Evolutionary conservation across 139 green algal genomes (phyloP).

Genomic region (Spirogloea muscicola): DNA sequence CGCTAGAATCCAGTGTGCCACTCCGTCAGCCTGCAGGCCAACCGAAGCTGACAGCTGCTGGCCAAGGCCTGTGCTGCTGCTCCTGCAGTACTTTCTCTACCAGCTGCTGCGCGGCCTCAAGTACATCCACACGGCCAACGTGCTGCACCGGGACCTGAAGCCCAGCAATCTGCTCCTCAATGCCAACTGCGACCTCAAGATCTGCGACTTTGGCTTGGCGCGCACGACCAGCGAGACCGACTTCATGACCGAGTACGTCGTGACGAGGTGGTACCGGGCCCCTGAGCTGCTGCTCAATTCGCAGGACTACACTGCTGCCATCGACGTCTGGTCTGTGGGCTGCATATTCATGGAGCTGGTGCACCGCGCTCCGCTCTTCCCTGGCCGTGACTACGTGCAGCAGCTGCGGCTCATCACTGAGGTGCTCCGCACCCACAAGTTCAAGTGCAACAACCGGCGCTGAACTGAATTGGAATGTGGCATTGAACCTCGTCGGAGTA

Average conservation of each 20-base stretch:
- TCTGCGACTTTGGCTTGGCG: slow-evolving; percentile 96
- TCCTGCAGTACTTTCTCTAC: slow-evolving; percentile 79
- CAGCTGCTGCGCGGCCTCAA: slow-evolving; percentile 79
- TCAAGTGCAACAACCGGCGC: too few relatives aligned
- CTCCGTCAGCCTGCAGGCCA: too few relatives aligned
- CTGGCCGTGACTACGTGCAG: slow-evolving; percentile 59
- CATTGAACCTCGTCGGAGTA: too few relatives aligned
- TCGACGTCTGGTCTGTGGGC: slow-evolving; percentile 55
- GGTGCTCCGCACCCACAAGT: slow-evolving; percentile 43
- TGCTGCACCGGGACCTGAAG: slow-evolving; percentile 96
- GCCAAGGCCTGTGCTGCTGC: too few relatives aligned
- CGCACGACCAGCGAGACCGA: slow-evolving; percentile 56
- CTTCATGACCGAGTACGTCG: slow-evolving; percentile 56
- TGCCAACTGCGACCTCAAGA: slow-evolving; percentile 95
- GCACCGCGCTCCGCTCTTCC: slow-evolving; percentile 56
- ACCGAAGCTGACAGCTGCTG: too few relatives aligned
- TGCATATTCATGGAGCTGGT: slow-evolving; percentile 65
- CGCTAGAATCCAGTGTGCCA: too few relatives aligned
- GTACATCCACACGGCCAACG: slow-evolving; percentile 84
- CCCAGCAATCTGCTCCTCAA: slow-evolving; percentile 96
- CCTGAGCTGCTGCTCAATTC: slow-evolving; percentile 49
- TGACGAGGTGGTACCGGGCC: slow-evolving; percentile 55
- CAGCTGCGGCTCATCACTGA: slow-evolving; percentile 60
- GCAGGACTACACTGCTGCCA: slow-evolving; percentile 52
- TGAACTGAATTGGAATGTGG: too few relatives aligned